Conservation (phyloP, 768 basidiomycete genomes). For the Russula vinacea region DNA sequence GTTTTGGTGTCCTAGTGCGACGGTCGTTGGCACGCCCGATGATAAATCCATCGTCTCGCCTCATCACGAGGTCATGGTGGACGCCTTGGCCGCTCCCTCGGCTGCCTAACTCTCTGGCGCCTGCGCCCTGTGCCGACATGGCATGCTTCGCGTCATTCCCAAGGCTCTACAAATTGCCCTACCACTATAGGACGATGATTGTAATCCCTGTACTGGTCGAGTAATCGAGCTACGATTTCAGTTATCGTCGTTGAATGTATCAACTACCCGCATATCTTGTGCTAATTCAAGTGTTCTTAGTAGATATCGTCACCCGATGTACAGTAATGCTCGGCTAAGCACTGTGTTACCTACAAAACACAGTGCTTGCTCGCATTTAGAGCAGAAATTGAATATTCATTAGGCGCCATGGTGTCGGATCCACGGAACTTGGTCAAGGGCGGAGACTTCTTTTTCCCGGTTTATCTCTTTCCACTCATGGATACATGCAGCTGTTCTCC, state of each 20-base stretch:
- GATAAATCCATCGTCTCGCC: constrained; percentile 9
- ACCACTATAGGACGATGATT: background rate
- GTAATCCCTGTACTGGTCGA: background rate
- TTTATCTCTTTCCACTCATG: background rate
- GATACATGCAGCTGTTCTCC: too few species aligned
- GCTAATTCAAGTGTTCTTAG: background rate
- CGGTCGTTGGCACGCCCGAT: constrained; percentile 21
- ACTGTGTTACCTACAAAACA: background rate
- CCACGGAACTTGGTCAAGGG: too few species aligned
- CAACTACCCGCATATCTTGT: background rate
- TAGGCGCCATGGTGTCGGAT: background rate
- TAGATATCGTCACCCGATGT: background rate
- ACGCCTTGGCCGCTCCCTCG: background rate
- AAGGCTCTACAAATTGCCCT: background rate
- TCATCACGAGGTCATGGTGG: constrained; percentile 4
- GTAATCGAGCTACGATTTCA: background rate
- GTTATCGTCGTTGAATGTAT: background rate
- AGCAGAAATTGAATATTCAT: background rate
- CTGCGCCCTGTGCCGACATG: background rate
- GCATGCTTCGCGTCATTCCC: background rate
- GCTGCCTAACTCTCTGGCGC: background rate
- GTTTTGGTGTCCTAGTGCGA: constrained; percentile 2
- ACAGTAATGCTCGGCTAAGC: background rate
- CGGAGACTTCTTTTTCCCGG: too few species aligned
- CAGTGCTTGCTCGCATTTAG: background rate